These are phyloP conservation scores for Tricholoma hemisulphureum DNA, from an alignment of 768 basidiomycete species.

Conservation along the genomic window DNA sequence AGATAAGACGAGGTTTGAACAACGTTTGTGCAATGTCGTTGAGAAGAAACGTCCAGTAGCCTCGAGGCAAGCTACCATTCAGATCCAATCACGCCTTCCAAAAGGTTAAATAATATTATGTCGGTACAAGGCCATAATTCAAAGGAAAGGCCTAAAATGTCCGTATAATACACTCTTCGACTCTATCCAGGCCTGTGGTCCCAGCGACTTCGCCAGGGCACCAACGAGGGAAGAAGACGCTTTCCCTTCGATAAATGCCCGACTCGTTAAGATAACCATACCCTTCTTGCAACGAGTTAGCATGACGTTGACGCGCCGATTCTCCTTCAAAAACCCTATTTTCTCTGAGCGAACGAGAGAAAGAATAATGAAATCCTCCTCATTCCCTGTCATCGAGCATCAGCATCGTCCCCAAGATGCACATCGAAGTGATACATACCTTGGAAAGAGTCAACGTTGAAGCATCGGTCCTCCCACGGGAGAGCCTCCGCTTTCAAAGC, in stretches of 20 bases:
- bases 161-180: constrained; percentile 6
- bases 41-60: not conserved
- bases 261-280: constrained; percentile 64
- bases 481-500: constrained; percentile 45
- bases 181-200: constrained; percentile 19
- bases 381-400: constrained; percentile 52
- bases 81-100: no score
- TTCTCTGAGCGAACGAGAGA: constrained; percentile 64
- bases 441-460: constrained; percentile 81
- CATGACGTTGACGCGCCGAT: constrained; percentile 74
- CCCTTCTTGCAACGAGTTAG: constrained; percentile 64
- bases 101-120: no score
- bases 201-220: constrained; percentile 24
- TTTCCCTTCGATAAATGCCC: constrained; percentile 45
- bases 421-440: constrained; percentile 44
- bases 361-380: constrained; percentile 69
- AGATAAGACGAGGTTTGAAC: not conserved
- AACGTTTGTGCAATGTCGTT: no score
- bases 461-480: constrained; percentile 58
- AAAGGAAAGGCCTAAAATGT: constrained; percentile 4
- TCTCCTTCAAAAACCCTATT: constrained; percentile 60
- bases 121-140: no score
- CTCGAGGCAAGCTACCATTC: no score
- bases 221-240: constrained; percentile 34
- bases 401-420: not conserved